A percentile compares a stretch with the other conserved stretches of the same genome.
These are phyloP conservation scores for Stagonosporopsis tanaceti DNA, from an alignment of 2,329 filamentous ascomycete genomes.

Conservation along the genomic window DNA sequence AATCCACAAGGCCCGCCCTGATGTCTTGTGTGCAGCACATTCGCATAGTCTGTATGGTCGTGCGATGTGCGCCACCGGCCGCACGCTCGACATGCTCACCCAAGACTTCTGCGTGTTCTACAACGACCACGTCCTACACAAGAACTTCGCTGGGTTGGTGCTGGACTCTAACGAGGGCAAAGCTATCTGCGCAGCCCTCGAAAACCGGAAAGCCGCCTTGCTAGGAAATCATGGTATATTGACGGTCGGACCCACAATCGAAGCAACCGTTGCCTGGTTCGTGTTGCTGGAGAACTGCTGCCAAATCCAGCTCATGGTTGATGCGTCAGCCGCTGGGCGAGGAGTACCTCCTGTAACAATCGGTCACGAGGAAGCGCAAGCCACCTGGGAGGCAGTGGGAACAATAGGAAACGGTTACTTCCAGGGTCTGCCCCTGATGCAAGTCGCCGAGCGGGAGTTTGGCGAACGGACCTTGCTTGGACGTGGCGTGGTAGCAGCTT, in stretches of 20 bases:
- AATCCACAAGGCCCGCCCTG: background rate
- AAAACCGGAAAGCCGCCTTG: background rate
- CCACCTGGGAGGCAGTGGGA: background rate
- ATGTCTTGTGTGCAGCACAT: background rate
- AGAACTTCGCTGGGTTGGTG: background rate
- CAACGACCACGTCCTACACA: background rate
- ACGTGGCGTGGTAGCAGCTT: background rate
- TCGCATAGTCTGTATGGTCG: background rate
- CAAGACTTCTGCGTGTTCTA: background rate
- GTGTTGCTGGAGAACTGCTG: slow-evolving; percentile 57
- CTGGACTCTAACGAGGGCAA: background rate
- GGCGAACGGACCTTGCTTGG: background rate
- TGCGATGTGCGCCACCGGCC: background rate
- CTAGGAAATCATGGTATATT: background rate
- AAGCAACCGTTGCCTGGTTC: slow-evolving; percentile 58
- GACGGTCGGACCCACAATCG: slow-evolving; percentile 20
- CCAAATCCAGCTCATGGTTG: slow-evolving; percentile 50
- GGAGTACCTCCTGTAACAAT: background rate
- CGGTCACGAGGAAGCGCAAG: background rate
- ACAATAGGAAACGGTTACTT: background rate
- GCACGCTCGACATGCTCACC: background rate
- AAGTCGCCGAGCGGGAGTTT: background rate
- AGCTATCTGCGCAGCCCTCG: background rate
- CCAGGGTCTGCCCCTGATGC: background rate
- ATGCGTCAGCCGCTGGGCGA: slow-evolving; percentile 5